Evolutionary conservation across 2,329 filamentous ascomycete species (phyloP), one percentile per base, ranked within the genome.

Genomic region (Cladosporium sp.): DNA sequence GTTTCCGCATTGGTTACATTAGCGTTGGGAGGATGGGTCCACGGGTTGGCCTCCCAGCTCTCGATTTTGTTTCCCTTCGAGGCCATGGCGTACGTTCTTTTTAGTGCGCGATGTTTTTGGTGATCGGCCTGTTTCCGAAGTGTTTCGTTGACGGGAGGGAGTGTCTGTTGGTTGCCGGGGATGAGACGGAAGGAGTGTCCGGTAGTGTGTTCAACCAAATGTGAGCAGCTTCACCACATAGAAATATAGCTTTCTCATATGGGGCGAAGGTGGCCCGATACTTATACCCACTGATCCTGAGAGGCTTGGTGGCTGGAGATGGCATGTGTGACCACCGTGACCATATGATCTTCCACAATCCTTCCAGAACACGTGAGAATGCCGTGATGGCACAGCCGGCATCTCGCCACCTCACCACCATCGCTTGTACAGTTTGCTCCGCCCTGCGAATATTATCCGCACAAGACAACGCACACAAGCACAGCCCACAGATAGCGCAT

Each of bases 11-110:
- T 67, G 54, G 72, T 68, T 15, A 67, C 69, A 49, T 72, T 70
- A 34, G 71, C 71, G 63, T 72, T 73, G 36, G 70, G 68, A 1
- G 69, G 60, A 51, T 67, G 68, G 26, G 68, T 59, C 49, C 67
- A 70, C 24, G 68, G 66, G 28, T 41, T 60, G 28, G 64, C 34
- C 41, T 72, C 70, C 70, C 69, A 72, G 47, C 65, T 62, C 14
- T 59, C 41, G 70, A 70, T 52, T 34, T 30, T 52, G 63, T 65
- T 57, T 26, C 66, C 66, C 38, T 52, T 65, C 28, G 68, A 69
- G 30, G 66, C 63, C 66, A 65, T 65, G 28, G 49, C 38, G 24
- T 18, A 18, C 15, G 18, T 26, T 58, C 14, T 12, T 41, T 24
- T 41, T 58, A 41, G 55, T 58, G 32, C 21, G 30, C 14, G 32